Evolutionary conservation across 1,284 basidiomycete species (phyloP).

Genomic region (Trametes hirsuta): DNA sequence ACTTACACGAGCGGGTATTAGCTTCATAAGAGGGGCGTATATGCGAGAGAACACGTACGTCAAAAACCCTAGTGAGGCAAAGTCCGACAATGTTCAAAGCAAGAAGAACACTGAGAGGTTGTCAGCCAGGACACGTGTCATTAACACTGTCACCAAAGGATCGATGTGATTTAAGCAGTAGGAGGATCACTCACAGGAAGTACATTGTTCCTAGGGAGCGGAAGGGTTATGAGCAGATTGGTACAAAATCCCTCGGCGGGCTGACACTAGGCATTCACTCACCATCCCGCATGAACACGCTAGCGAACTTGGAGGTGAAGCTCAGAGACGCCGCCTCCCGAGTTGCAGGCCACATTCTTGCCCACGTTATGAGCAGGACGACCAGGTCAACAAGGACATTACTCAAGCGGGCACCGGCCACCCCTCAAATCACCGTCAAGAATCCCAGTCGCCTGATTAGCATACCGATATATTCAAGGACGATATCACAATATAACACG

Average conservation of each 20-base stretch:
- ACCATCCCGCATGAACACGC: background rate
- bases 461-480: background rate
- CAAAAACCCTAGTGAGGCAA: background rate
- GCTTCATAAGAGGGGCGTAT: no score
- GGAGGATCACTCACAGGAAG: background rate
- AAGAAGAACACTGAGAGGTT: background rate
- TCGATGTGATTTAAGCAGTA: no score
- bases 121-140: background rate
- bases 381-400: background rate
- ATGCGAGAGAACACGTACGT: background rate
- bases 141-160: background rate
- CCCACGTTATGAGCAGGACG: background rate
- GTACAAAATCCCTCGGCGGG: no score
- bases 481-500: background rate
- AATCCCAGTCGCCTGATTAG: background rate
- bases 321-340: background rate
- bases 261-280: background rate
- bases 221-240: no score
- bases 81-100: background rate
- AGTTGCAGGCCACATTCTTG: background rate
- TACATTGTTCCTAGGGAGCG: background rate
- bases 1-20: background rate
- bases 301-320: background rate
- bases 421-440: background rate
- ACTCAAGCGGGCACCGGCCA: background rate